Base-by-base conservation (phyloP, 2,329 filamentous ascomycete genomes). In the Zarea fungicola region DNA sequence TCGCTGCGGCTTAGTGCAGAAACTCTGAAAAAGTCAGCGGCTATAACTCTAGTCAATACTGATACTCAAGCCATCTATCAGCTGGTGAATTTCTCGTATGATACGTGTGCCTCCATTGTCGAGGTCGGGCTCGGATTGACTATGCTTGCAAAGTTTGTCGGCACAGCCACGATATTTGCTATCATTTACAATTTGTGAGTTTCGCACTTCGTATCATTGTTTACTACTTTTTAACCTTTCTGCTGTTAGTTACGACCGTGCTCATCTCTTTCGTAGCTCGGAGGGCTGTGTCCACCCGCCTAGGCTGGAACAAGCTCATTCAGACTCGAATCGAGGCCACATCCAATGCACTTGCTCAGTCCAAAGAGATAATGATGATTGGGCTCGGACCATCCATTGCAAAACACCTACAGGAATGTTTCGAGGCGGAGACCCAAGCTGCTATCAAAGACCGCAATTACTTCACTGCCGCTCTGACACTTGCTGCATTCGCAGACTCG, bases 281-380 rank as follows among this genome's bases (percentile, higher is more conserved):
- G 19, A 34, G 23, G 13, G 34, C 29, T 25, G 5, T 41, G 3
- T 6, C 9, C 6, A 22, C 36, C 19, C 45, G 45, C 11, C 19
- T n/a, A 8, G 32, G 9, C 11, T 48, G 45, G 45, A 48, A 48
- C 28, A 21, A 41, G 28, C 35, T 32, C 2, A 41, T 34, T n/a
- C 11, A 37, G 10, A 22, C 14, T 6, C 45, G 45, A 10, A 26
- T 48, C 3, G 26, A 26, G 19, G n/a, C 35, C 7, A 48, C 35
- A 13, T 48, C 45, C 7, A 48, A 41, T n/a, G 31, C 41, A 5
- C 45, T 48, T 6, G 45, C 35, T n/a, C 45, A 48, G n/a, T 18
- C 19, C 25, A 41, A 32, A 16, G 36, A 40, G 5, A 34, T 48
- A 35, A 48, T 41, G 21, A 48, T 48, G 45, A 14, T 40, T 11